Evolutionary conservation across 176 grass and related monocot species (phyloP).

Genomic region (Alopecurus myosuroides): DNA sequence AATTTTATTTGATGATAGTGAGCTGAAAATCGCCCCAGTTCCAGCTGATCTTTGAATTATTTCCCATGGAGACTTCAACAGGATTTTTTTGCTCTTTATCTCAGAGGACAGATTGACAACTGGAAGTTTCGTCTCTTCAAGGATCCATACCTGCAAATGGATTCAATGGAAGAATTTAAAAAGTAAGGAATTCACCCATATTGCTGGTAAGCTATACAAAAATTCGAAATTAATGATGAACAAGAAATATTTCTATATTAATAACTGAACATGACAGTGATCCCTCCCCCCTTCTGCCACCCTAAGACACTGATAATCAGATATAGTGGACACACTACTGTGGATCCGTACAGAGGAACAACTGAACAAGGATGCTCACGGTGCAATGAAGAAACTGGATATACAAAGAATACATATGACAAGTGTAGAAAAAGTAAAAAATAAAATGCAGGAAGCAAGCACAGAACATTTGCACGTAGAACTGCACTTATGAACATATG

Average conservation of each 20-base stretch:
- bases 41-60: constrained; percentile 67
- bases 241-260: background rate
- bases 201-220: background rate
- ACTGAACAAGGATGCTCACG: background rate
- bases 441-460: background rate
- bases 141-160: constrained; percentile 66
- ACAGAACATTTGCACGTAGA: background rate
- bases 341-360: background rate
- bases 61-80: constrained; percentile 80
- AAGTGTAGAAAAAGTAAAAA: background rate
- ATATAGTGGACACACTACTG: background rate
- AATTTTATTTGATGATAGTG: constrained; percentile 60
- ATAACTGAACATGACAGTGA: background rate
- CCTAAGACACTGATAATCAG: background rate
- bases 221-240: background rate
- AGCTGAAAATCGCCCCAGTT: constrained; percentile 63
- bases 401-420: background rate
- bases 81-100: constrained; percentile 37
- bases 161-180: no score
- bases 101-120: constrained; percentile 50
- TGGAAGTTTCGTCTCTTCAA: constrained; percentile 69
- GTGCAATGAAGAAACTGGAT: background rate
- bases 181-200: no score
- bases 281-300: background rate
- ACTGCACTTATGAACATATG: background rate